These are phyloP conservation scores for Gloeopeniophorella convolvens DNA, from an alignment of 768 basidiomycete genomes.

Conservation along the genomic window DNA sequence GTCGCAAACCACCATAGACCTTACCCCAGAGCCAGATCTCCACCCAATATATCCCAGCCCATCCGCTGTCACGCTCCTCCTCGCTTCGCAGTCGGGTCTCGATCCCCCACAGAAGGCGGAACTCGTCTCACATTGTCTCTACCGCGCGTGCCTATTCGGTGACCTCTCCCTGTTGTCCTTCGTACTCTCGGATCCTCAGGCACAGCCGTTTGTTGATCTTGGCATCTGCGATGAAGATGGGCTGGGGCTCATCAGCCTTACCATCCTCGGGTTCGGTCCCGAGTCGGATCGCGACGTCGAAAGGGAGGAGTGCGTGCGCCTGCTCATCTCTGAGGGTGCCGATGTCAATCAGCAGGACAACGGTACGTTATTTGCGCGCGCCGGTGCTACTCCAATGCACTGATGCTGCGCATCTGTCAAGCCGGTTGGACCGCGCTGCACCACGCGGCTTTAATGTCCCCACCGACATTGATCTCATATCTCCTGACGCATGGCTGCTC, in stretches of 20 bases:
- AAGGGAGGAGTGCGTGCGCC: slow-evolving; percentile 81
- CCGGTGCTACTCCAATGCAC: neutral
- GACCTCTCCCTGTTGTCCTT: slow-evolving; percentile 68
- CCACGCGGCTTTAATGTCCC: slow-evolving; percentile 81
- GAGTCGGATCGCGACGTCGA: slow-evolving; percentile 83
- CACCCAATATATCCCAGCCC: slow-evolving; percentile 72
- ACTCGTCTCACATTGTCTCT: slow-evolving; percentile 68
- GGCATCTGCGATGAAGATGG: slow-evolving; percentile 78
- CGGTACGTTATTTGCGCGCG: slow-evolving; percentile 36
- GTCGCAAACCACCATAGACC: slow-evolving; percentile 38
- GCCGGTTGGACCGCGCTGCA: slow-evolving; percentile 96
- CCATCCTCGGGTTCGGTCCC: slow-evolving; percentile 77
- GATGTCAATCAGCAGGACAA: slow-evolving; percentile 55
- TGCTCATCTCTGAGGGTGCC: slow-evolving; percentile 74
- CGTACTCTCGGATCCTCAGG: slow-evolving; percentile 60
- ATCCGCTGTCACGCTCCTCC: slow-evolving; percentile 50
- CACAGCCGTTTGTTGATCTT: slow-evolving; percentile 63
- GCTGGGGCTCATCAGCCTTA: slow-evolving; percentile 66
- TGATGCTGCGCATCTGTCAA: slow-evolving; percentile 27
- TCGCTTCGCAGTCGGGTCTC: slow-evolving; percentile 64
- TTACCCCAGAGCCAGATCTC: slow-evolving; percentile 72
- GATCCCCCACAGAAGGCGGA: slow-evolving; percentile 58
- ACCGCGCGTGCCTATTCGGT: slow-evolving; percentile 72
- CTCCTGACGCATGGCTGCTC: slow-evolving; percentile 91
- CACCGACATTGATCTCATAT: slow-evolving; percentile 87